Evolutionary conservation across 176 grass and related monocot genomes (phyloP).

Genomic region (Poa pratensis): DNA sequence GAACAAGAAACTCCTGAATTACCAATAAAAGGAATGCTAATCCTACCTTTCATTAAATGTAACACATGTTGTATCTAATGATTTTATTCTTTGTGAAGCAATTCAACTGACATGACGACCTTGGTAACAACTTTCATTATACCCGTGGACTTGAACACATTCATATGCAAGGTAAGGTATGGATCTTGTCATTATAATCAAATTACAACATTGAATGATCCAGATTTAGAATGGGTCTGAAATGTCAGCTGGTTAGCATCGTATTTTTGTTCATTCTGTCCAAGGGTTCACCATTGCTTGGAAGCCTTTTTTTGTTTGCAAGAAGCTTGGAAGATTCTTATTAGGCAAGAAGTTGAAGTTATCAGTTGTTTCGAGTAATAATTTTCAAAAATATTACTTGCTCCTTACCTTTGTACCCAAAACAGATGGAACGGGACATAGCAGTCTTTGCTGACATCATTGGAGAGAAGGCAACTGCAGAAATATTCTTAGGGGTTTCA

Average conservation of each 20-base stretch:
- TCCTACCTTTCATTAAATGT: not conserved
- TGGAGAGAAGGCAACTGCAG: conserved; percentile 60
- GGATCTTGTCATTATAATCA: not conserved
- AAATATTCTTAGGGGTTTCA: conserved; percentile 56
- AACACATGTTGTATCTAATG: conserved; percentile 8
- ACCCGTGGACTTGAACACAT: conserved; percentile 93
- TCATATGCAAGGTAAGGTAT: conserved; percentile 79
- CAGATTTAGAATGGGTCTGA: not conserved
- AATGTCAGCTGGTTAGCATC: not conserved
- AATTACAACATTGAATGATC: not conserved
- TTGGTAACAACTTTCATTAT: conserved; percentile 68
- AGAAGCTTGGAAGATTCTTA: conserved; percentile 3
- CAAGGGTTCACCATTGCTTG: not conserved
- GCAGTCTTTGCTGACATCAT: conserved; percentile 61
- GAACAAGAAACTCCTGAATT: not conserved
- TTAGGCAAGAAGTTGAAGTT: not conserved
- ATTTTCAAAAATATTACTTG: no score
- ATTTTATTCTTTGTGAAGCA: conserved; percentile 50
- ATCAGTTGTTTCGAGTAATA: not conserved
- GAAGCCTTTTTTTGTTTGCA: no score
- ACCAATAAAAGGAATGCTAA: not conserved
- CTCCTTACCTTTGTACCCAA: conserved; percentile 26
- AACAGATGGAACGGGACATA: conserved; percentile 86
- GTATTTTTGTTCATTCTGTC: not conserved
- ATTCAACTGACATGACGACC: conserved; percentile 84